A percentile compares a stretch with the other conserved stretches of the same genome.
Evolutionary conservation across 495 filamentous ascomycete species (phyloP).

Genomic region (Aspergillus carlsbadensis): DNA sequence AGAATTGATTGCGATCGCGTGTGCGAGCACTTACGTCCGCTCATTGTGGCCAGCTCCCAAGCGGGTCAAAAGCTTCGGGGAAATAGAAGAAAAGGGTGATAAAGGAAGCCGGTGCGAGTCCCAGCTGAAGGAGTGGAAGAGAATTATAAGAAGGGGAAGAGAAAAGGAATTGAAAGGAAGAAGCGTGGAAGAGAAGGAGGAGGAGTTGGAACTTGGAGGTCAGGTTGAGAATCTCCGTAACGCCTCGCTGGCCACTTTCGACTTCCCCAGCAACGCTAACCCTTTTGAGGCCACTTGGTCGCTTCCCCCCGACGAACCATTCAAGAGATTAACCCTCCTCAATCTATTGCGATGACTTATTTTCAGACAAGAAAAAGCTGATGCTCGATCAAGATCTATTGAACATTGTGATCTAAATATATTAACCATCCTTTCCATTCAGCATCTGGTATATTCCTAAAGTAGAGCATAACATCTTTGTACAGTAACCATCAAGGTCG

Average conservation of each 20-base stretch:
- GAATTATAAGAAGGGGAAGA: slow-evolving; percentile 40
- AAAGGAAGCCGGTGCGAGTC: slow-evolving; percentile 52
- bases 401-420: slow-evolving; percentile 7
- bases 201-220: slow-evolving; percentile 32
- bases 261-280: slow-evolving; percentile 38
- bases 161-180: slow-evolving; percentile 31
- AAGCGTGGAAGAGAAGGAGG: slow-evolving; percentile 33
- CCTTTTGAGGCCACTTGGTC: slow-evolving; percentile 47
- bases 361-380: background rate
- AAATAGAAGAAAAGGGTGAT: slow-evolving; percentile 4
- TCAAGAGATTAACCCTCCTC: background rate
- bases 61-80: slow-evolving; percentile 22
- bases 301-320: slow-evolving; percentile 20
- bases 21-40: slow-evolving; percentile 44
- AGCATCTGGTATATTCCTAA: slow-evolving; percentile 9
- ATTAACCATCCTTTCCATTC: background rate
- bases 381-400: background rate
- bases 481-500: slow-evolving; percentile 12
- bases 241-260: slow-evolving; percentile 46
- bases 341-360: background rate
- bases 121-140: slow-evolving; percentile 52
- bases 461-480: slow-evolving; percentile 11
- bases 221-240: slow-evolving; percentile 19
- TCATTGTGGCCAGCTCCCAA: slow-evolving; percentile 46
- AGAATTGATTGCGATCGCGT: slow-evolving; percentile 38